A percentile compares a stretch with the other conserved stretches of the same genome.
Conservation (phyloP, 2,329 filamentous ascomycete genomes). For the Clonostachys sp. region DNA sequence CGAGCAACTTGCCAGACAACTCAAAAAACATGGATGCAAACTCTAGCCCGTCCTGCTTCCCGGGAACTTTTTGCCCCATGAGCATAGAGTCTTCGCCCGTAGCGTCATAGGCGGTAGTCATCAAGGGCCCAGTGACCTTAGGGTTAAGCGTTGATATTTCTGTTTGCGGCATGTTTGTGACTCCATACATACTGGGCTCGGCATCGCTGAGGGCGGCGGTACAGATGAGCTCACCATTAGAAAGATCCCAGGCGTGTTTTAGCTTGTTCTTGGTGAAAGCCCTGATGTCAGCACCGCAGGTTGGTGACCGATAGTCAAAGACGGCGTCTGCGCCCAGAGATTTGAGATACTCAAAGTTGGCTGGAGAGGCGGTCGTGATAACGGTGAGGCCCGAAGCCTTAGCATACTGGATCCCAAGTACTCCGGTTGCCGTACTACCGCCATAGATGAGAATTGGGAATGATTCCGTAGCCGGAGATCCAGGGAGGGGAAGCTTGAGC, state of each 20-base stretch:
- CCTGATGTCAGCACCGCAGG: slow-evolving; percentile 14
- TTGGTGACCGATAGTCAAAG: slow-evolving; percentile 37
- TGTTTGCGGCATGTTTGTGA: slow-evolving; percentile 3
- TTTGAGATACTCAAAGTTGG: slow-evolving; percentile 26
- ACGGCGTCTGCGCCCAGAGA: slow-evolving; percentile 36
- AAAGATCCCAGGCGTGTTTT: slow-evolving; percentile 11
- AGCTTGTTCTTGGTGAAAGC: slow-evolving; percentile 11
- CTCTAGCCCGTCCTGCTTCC: slow-evolving; percentile 16
- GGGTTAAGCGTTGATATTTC: neutral
- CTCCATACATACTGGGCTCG: slow-evolving; percentile 24
- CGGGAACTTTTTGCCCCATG: slow-evolving; percentile 5
- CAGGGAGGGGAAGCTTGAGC: slow-evolving; percentile 40
- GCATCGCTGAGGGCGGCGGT: slow-evolving; percentile 12
- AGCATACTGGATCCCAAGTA: slow-evolving; percentile 41
- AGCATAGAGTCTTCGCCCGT: too few species aligned
- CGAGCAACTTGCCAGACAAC: slow-evolving; percentile 21
- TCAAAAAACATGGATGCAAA: slow-evolving; percentile 30
- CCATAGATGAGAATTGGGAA: slow-evolving; percentile 38
- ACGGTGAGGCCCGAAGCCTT: slow-evolving; percentile 32
- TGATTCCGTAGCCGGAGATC: slow-evolving; percentile 23
- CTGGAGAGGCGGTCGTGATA: slow-evolving; percentile 30
- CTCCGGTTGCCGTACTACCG: slow-evolving; percentile 49
- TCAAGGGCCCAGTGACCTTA: too few species aligned
- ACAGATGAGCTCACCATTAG: too few species aligned
- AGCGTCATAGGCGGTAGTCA: too few species aligned